Conservation (phyloP, 345 rosid genomes). For the Litchi chinensis region DNA sequence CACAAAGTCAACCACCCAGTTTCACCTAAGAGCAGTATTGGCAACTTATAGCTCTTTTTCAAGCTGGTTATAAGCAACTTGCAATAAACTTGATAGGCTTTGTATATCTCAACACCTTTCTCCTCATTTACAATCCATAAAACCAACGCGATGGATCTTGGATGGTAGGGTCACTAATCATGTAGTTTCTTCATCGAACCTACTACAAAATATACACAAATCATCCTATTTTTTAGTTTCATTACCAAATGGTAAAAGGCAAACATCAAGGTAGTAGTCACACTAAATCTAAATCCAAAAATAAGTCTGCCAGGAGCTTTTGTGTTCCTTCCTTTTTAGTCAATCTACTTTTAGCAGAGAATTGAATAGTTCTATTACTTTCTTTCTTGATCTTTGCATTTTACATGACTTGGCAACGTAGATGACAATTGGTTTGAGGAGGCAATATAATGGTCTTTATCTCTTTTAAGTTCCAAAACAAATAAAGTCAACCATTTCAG, state of each 20-base stretch:
- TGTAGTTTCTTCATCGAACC: neutral
- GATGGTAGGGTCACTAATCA: neutral
- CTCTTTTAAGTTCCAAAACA: neutral
- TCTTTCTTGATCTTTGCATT: neutral
- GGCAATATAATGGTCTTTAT: neutral
- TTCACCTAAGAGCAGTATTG: neutral
- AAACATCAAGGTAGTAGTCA: too few species aligned
- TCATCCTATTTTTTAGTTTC: neutral
- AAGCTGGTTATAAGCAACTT: too few species aligned
- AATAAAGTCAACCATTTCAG: too few species aligned
- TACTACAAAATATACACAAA: neutral
- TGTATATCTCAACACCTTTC: too few species aligned
- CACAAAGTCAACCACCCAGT: neutral
- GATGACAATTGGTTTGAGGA: constrained; percentile 23
- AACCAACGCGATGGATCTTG: too few species aligned
- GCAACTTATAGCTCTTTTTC: neutral
- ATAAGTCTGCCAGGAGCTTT: neutral
- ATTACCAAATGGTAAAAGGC: neutral
- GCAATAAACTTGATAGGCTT: too few species aligned
- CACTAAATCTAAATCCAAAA: too few species aligned
- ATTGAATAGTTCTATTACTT: neutral
- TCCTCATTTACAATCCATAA: too few species aligned
- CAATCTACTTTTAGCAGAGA: neutral
- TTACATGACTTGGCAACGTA: constrained; percentile 1
- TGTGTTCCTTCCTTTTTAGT: neutral